Conservation (phyloP, 257 asterid species). For the Nicotiana tabacum region DNA sequence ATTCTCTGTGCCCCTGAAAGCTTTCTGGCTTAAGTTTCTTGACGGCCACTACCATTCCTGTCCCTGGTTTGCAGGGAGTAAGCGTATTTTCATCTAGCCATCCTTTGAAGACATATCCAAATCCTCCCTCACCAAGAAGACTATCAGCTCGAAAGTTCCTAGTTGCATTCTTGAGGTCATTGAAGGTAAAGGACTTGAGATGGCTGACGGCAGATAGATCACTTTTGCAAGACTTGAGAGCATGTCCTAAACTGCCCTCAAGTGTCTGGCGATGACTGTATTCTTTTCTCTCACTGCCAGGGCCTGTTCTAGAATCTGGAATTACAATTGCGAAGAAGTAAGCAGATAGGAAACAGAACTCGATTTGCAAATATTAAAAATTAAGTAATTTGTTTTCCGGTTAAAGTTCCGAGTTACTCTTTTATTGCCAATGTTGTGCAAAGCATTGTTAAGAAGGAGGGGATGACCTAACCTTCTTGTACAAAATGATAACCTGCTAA, state of each 20-base stretch:
- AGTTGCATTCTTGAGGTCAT: constrained; percentile 60
- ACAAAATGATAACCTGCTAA: too few relatives aligned
- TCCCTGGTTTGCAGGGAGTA: constrained; percentile 50
- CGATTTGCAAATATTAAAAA: background rate
- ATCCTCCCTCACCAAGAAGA: constrained; percentile 80
- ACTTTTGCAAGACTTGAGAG: constrained; percentile 14
- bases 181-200: constrained; percentile 55
- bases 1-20: constrained; percentile 73
- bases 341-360: background rate
- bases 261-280: constrained; percentile 13
- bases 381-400: too few relatives aligned
- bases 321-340: background rate
- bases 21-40: constrained; percentile 55
- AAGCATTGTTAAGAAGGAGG: too few relatives aligned
- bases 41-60: constrained; percentile 68
- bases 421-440: too few relatives aligned
- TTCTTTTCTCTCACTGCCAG: constrained; percentile 21
- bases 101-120: constrained; percentile 74
- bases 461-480: too few relatives aligned
- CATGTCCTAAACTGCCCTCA: constrained; percentile 8
- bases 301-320: constrained; percentile 34
- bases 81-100: constrained; percentile 56
- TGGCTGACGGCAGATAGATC: constrained; percentile 32
- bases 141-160: constrained; percentile 55
- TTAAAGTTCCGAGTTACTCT: too few relatives aligned